These are phyloP conservation scores for Chenopodium suecicum DNA, from an alignment of 148 eudicot species.

Conservation along the genomic window DNA sequence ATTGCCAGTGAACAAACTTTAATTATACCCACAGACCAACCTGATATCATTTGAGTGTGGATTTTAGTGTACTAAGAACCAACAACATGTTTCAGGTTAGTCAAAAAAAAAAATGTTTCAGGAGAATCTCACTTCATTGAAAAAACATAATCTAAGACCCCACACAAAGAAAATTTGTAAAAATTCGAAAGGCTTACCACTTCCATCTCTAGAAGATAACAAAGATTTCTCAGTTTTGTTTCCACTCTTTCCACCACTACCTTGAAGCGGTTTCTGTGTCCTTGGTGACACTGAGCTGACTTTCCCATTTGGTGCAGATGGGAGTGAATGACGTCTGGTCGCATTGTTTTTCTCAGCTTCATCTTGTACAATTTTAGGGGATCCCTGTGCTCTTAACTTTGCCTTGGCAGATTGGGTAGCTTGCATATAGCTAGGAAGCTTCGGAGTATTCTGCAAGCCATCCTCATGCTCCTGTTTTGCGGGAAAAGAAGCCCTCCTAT, in stretches of 20 bases:
- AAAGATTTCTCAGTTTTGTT: slow-evolving; percentile 43
- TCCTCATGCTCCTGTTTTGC: slow-evolving; percentile 50
- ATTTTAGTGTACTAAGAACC: not conserved
- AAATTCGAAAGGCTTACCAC: slow-evolving; percentile 35
- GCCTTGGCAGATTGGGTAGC: slow-evolving; percentile 63
- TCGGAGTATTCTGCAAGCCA: slow-evolving; percentile 40
- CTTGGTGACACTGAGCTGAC: slow-evolving; percentile 44
- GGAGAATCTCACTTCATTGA: not conserved
- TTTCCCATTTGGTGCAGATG: slow-evolving; percentile 49
- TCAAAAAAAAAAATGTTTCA: not conserved
- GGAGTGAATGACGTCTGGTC: slow-evolving; percentile 49
- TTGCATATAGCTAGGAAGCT: slow-evolving; percentile 58
- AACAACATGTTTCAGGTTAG: not conserved
- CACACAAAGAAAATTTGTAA: not conserved
- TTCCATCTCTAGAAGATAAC: slow-evolving; percentile 46
- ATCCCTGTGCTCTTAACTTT: slow-evolving; percentile 53
- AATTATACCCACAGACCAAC: not conserved
- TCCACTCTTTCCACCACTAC: slow-evolving; percentile 46
- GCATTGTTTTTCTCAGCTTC: slow-evolving; percentile 40
- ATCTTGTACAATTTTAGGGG: slow-evolving; percentile 45
- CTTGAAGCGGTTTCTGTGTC: slow-evolving; percentile 44
- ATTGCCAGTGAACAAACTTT: not conserved
- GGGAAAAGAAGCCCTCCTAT: slow-evolving; percentile 45
- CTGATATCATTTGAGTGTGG: not conserved
- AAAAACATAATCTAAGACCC: not conserved